phyloP scores from a whole-genome alignment of 2,329 filamentous ascomycete genomes.

The Scytalidium sp. region DNA sequence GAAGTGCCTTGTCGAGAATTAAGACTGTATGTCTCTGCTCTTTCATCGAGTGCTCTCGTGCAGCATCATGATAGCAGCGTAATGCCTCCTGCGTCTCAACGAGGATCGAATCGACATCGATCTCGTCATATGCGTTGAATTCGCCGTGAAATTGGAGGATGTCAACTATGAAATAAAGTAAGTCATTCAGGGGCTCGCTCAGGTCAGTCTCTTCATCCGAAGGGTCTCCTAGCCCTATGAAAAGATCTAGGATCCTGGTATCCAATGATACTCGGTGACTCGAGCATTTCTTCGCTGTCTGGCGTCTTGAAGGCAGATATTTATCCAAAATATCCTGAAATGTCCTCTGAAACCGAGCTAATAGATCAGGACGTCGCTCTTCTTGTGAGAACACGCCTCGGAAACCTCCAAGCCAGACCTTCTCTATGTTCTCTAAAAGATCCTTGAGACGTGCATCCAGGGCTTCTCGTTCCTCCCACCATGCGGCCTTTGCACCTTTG shows the following conservation, averaged over 20 bases:
- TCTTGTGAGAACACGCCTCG: slow-evolving; percentile 87
- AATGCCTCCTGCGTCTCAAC: slow-evolving; percentile 85
- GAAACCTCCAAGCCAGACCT: slow-evolving; percentile 94
- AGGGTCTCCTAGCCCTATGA: slow-evolving; percentile 78
- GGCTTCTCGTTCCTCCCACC: slow-evolving; percentile 84
- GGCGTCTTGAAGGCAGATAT: slow-evolving; percentile 78
- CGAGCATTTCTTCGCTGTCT: slow-evolving; percentile 53
- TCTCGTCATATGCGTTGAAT: slow-evolving; percentile 93
- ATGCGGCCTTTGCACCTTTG: slow-evolving; percentile 74
- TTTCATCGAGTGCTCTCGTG: slow-evolving; percentile 31
- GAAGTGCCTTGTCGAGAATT: slow-evolving; percentile 86
- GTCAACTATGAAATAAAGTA: slow-evolving; percentile 95
- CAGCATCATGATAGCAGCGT: slow-evolving; percentile 65
- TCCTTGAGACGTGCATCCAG: slow-evolving; percentile 76
- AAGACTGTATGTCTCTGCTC: slow-evolving; percentile 72
- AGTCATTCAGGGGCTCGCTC: slow-evolving; percentile 85
- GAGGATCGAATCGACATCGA: slow-evolving; percentile 91
- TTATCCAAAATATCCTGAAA: slow-evolving; percentile 80
- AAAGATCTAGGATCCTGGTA: slow-evolving; percentile 75
- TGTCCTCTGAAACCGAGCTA: slow-evolving; percentile 72
- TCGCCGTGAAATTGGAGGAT: slow-evolving; percentile 97
- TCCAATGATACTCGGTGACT: slow-evolving; percentile 48
- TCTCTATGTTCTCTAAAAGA: slow-evolving; percentile 81
- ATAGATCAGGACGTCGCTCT: slow-evolving; percentile 55
- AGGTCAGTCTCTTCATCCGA: slow-evolving; percentile 66